Evolutionary conservation across 2,329 filamentous ascomycete species (phyloP).

Genomic region (Setomelanomma holmii): DNA sequence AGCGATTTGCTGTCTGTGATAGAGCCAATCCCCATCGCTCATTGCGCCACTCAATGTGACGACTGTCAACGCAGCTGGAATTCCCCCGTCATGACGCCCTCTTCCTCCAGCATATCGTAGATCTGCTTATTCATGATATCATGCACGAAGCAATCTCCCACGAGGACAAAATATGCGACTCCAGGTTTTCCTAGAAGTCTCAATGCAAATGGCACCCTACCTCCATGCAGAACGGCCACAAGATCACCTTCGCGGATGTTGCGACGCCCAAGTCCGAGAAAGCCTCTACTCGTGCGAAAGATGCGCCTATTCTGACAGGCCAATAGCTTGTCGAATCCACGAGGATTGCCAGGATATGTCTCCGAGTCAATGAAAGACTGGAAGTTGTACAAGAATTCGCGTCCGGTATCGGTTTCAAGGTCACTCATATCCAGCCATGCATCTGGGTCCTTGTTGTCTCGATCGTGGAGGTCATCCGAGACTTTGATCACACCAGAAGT

Average conservation of each 20-base stretch:
- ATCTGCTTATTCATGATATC: background rate
- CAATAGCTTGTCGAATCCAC: background rate
- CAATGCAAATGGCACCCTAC: background rate
- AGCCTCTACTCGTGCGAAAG: slow-evolving; percentile 1
- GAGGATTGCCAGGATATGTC: background rate
- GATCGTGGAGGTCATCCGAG: background rate
- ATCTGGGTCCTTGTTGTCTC: background rate
- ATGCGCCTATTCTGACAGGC: background rate
- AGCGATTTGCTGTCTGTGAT: too few relatives aligned
- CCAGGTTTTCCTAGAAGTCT: background rate
- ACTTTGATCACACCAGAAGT: background rate
- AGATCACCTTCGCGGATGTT: slow-evolving; percentile 4
- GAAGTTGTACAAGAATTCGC: background rate
- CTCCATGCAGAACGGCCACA: background rate
- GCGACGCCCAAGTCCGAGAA: background rate
- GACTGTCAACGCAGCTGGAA: background rate
- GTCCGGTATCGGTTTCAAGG: background rate
- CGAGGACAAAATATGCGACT: background rate
- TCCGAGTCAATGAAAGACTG: background rate
- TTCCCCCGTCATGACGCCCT: background rate
- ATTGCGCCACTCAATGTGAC: too few relatives aligned
- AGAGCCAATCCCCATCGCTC: too few relatives aligned
- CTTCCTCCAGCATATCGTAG: background rate
- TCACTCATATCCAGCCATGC: background rate
- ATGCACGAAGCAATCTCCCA: background rate